Evolutionary conservation across 2,329 filamentous ascomycete species (phyloP).

Genomic region (Trichoderma semiorbis): DNA sequence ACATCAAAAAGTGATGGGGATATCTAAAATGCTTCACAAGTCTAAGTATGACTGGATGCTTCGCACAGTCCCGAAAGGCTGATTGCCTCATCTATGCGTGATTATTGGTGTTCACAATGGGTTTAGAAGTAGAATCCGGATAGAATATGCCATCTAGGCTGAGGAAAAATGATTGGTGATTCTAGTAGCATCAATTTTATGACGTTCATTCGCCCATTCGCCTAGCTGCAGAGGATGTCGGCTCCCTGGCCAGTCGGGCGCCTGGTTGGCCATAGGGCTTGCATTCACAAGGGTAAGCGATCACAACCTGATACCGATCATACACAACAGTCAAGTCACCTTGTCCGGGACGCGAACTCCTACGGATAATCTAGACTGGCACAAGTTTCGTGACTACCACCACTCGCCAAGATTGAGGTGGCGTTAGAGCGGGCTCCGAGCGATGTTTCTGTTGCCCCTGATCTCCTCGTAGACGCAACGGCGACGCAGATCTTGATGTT

Average conservation of each 20-base stretch:
- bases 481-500: background rate
- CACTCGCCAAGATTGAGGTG: background rate
- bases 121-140: background rate
- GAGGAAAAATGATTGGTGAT: background rate
- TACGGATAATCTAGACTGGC: background rate
- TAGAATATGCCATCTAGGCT: background rate
- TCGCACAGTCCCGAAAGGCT: background rate
- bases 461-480: background rate
- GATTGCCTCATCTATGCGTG: background rate
- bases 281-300: background rate
- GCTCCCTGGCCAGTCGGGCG: background rate
- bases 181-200: background rate
- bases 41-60: background rate
- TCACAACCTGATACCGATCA: background rate
- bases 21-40: background rate
- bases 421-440: background rate
- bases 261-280: background rate
- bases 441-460: background rate
- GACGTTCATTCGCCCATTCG: background rate
- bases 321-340: background rate
- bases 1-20: background rate
- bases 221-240: background rate
- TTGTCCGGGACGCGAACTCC: background rate
- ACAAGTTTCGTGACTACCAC: background rate
- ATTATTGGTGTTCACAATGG: background rate